Percentiles rank a stretch among this genome's conserved stretches.
phyloP scores from a whole-genome alignment of 1,139 yeast genomes.

The Debaryomyces fabryi region DNA sequence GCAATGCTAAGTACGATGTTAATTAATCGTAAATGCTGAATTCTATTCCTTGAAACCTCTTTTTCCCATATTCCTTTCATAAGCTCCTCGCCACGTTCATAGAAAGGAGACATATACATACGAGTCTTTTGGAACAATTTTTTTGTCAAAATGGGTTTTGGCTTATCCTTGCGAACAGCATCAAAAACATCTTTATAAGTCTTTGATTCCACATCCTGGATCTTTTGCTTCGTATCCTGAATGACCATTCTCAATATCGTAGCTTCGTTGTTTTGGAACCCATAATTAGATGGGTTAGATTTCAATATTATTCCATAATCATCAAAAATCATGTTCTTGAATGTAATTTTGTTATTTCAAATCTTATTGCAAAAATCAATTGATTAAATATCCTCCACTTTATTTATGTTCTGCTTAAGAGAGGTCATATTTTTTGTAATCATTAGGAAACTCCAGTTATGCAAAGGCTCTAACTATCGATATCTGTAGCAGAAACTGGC shows the following conservation, averaged over 20 bases:
- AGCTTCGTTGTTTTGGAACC: not conserved
- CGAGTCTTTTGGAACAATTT: not conserved
- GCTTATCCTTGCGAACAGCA: not conserved
- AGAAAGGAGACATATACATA: not conserved
- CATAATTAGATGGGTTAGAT: not conserved
- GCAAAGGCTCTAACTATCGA: too few relatives aligned
- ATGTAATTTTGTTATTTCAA: not conserved
- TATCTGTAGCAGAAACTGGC: too few relatives aligned
- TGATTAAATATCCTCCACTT: not conserved
- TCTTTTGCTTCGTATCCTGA: not conserved
- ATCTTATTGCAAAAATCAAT: not conserved
- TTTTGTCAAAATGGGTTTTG: not conserved
- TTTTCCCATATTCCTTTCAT: not conserved
- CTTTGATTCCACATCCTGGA: not conserved
- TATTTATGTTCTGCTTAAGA: too few relatives aligned
- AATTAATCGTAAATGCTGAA: not conserved
- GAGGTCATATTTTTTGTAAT: too few relatives aligned
- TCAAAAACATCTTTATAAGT: not conserved
- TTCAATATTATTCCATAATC: not conserved
- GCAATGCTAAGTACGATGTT: not conserved
- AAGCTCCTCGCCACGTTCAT: not conserved
- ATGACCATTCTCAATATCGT: not conserved
- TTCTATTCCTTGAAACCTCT: not conserved
- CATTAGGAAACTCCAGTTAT: too few relatives aligned
- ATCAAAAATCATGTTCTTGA: not conserved